Base-by-base conservation (phyloP, 176 grass and related monocot genomes). In the barley (Hordeum vulgare) region DNA sequence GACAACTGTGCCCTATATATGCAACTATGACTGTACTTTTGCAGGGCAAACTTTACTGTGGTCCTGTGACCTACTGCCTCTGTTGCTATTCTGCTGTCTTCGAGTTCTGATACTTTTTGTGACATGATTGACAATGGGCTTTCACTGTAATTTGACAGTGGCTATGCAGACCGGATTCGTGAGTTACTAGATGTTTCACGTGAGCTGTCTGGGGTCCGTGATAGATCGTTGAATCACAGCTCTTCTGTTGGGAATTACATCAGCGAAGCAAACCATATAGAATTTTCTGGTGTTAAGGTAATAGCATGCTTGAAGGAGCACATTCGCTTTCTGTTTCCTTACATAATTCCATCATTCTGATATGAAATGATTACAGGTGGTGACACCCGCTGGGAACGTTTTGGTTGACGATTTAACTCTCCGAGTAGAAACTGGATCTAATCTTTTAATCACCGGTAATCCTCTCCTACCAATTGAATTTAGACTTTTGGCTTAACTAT, bases 401-500 rank as follows among this genome's bases (percentile, higher is more conserved):
- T 89, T 99, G 86, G 93, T 99, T 60, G 91, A 96, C 58, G 86
- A 96, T 91, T 87, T 99, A 81, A 90, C 79, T 92, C 93, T 99
- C 36, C 92, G 79, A 71, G 93, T 99, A 34, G 96, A 99, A 83
- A 89, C 78, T 9, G 96, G 96, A 77, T 99, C 93, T 79, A 99
- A 99, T 90, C 93, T 99, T 76, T 91, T 99, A 85, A 99, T 99
- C 65, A 99, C 96, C 9, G 93, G 96, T 96, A 93, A 83, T 82
- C 21, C 34, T 88, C 78, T 75, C 69, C 17, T 66, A 39, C 18
- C 12, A 74, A 66, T 66, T 83, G 35, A 72, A 71, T 71, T 88
- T 54, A 13, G 2, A 71, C 0, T 42, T 36, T 26, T 21, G 20
- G 59, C 24, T 69, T 67, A 24, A 69, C 61, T 68, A 53, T 57